These are phyloP conservation scores for Pythium phragmiticola DNA, from an alignment of 352 stramenopile genomes.

Conservation along the genomic window DNA sequence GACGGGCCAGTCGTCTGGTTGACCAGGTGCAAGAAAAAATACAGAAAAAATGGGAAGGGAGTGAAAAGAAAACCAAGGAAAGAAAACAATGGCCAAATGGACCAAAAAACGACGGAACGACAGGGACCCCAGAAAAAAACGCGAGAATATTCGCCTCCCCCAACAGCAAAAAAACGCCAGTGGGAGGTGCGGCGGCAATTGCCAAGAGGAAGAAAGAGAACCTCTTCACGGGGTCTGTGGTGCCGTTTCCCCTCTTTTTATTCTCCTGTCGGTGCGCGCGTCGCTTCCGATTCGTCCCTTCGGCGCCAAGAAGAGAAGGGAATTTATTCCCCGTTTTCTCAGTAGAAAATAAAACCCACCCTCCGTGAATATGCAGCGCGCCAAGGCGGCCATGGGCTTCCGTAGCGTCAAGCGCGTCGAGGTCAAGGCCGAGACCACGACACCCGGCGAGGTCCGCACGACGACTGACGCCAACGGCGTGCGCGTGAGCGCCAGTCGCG, in stretches of 20 bases:
- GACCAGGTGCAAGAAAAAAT: slow-evolving; percentile 20
- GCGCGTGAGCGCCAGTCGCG: slow-evolving; percentile 57
- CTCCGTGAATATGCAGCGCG: slow-evolving; percentile 48
- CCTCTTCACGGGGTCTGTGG: background rate
- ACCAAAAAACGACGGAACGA: slow-evolving; percentile 2
- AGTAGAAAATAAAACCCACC: background rate
- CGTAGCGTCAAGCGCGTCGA: slow-evolving; percentile 78
- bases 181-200: background rate
- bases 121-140: slow-evolving; percentile 6
- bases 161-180: slow-evolving; percentile 7
- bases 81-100: slow-evolving; percentile 16
- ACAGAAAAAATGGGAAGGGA: slow-evolving; percentile 18
- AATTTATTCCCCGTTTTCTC: background rate
- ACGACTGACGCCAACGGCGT: slow-evolving; percentile 63
- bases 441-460: slow-evolving; percentile 69
- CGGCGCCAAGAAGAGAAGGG: slow-evolving; percentile 5
- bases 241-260: slow-evolving; percentile 3
- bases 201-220: background rate
- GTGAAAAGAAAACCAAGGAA: slow-evolving; percentile 21
- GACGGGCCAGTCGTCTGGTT: background rate
- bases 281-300: background rate
- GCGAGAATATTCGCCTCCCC: background rate
- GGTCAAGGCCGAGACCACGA: slow-evolving; percentile 87
- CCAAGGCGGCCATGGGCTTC: slow-evolving; percentile 79
- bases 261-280: background rate